Percentiles rank a stretch among this genome's conserved stretches.
Conservation (phyloP, 306 rosid species). For the Inga leiocalycina region DNA sequence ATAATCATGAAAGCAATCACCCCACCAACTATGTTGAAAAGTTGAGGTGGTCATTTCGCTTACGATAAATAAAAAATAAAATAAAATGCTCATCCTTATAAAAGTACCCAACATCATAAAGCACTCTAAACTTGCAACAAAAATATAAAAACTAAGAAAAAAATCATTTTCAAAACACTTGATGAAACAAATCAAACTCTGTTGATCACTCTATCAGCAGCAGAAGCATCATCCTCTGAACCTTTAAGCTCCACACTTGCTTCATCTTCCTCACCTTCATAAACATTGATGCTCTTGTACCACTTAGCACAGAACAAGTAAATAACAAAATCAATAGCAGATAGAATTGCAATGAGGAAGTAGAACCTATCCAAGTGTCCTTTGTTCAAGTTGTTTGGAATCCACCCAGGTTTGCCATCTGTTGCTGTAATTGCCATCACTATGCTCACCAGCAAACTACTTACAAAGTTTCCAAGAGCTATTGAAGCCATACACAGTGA, state of each 20-base stretch:
- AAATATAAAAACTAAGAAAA: not conserved
- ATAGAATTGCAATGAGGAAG: slow-evolving; percentile 53
- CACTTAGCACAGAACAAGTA: slow-evolving; percentile 55
- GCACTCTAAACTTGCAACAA: not conserved
- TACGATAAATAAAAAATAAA: no score
- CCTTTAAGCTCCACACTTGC: not conserved
- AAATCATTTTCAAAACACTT: not conserved
- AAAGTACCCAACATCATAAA: not conserved
- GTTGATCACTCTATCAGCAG: not conserved
- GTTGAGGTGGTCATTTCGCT: slow-evolving; percentile 21
- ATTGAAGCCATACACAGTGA: slow-evolving; percentile 78
- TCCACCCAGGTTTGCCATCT: slow-evolving; percentile 54
- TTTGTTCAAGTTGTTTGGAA: slow-evolving; percentile 53
- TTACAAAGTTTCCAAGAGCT: slow-evolving; percentile 64
- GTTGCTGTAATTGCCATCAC: slow-evolving; percentile 52
- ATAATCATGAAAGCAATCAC: slow-evolving; percentile 17
- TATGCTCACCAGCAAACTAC: slow-evolving; percentile 57
- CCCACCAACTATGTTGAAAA: not conserved
- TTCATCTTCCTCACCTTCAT: slow-evolving; percentile 10
- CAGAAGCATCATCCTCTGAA: not conserved
- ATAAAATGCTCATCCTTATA: not conserved
- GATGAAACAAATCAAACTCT: not conserved
- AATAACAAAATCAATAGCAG: slow-evolving; percentile 54
- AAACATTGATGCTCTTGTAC: slow-evolving; percentile 46
- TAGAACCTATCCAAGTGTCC: slow-evolving; percentile 70